A percentile compares a stretch with the other conserved stretches of the same genome.
Conservation (phyloP, 192 early-diverging fungal genomes). For the Umbelopsis ramanniana region DNA sequence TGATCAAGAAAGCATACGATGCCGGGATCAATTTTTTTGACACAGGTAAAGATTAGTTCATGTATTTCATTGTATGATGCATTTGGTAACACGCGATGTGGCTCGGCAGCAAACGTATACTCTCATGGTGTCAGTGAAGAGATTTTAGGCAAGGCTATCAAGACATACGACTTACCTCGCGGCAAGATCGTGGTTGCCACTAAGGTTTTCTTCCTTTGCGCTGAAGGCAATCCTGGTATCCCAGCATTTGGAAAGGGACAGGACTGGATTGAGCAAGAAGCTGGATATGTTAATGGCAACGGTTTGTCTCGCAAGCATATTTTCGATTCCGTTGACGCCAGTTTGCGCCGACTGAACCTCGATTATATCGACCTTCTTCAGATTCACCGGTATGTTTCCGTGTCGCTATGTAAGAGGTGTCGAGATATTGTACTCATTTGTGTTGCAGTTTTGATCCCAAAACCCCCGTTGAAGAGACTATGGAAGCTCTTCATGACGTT, state of each 20-base stretch:
- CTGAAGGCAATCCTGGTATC: conserved; percentile 39
- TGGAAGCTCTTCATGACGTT: conserved; percentile 70
- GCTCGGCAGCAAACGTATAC: conserved; percentile 53
- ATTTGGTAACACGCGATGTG: not conserved
- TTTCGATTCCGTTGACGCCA: conserved; percentile 75
- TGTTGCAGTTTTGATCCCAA: conserved; percentile 7
- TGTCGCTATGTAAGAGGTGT: not conserved
- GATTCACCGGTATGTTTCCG: conserved; percentile 69
- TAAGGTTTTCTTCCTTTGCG: conserved; percentile 59
- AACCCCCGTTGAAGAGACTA: conserved; percentile 71
- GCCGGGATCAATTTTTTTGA: conserved; percentile 83
- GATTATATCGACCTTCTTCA: conserved; percentile 77
- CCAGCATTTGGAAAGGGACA: not conserved
- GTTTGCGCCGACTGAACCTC: conserved; percentile 64
- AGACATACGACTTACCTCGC: conserved; percentile 54
- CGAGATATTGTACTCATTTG: not conserved
- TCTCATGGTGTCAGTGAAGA: conserved; percentile 41
- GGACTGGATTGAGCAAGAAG: conserved; percentile 10
- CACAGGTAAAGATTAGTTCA: conserved; percentile 38
- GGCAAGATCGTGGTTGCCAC: conserved; percentile 76
- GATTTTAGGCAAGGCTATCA: conserved; percentile 45
- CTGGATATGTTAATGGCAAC: conserved; percentile 57
- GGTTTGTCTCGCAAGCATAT: conserved; percentile 86
- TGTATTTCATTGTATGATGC: not conserved
- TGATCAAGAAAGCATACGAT: conserved; percentile 62